Evolutionary conservation across 2,329 filamentous ascomycete genomes (phyloP).

Genomic region (Phaeosphaeriaceae sp.): DNA sequence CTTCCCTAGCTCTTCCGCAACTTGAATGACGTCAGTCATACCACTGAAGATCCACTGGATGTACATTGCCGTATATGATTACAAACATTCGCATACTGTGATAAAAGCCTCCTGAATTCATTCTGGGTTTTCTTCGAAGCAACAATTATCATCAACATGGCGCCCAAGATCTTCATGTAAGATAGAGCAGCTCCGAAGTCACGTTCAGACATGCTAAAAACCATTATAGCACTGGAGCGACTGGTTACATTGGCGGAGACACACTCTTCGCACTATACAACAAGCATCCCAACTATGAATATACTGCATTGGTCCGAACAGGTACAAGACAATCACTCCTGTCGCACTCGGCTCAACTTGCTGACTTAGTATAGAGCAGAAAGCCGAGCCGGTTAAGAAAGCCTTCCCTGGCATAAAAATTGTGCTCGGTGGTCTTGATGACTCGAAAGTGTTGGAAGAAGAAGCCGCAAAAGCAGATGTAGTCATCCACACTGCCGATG

Average conservation of each 20-base stretch:
- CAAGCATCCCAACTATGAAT: constrained; percentile 56
- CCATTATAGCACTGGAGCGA: constrained; percentile 32
- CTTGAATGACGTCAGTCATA: constrained; percentile 1
- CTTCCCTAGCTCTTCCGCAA: constrained; percentile 2
- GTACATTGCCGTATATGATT: too few species aligned
- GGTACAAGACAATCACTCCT: constrained; percentile 7
- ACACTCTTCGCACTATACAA: constrained; percentile 53
- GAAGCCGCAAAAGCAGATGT: constrained; percentile 61
- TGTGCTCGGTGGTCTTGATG: constrained; percentile 60
- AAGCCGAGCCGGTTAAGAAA: constrained; percentile 52
- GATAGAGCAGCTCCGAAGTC: not conserved
- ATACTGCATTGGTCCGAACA: constrained; percentile 53
- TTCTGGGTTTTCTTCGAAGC: not conserved
- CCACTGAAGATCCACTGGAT: too few species aligned
- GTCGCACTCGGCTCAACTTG: too few species aligned
- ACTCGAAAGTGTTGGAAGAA: constrained; percentile 53
- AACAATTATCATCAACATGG: constrained; percentile 15
- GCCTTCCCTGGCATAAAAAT: constrained; percentile 56
- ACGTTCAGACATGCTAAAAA: not conserved
- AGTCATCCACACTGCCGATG: constrained; percentile 48
- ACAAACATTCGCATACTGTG: too few species aligned
- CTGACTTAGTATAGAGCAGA: constrained; percentile 42
- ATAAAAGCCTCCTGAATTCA: not conserved
- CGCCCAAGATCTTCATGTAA: constrained; percentile 35
- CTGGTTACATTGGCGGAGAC: constrained; percentile 49